phyloP scores from a whole-genome alignment of 495 filamentous ascomycete species.

The Daldinia loculata region DNA sequence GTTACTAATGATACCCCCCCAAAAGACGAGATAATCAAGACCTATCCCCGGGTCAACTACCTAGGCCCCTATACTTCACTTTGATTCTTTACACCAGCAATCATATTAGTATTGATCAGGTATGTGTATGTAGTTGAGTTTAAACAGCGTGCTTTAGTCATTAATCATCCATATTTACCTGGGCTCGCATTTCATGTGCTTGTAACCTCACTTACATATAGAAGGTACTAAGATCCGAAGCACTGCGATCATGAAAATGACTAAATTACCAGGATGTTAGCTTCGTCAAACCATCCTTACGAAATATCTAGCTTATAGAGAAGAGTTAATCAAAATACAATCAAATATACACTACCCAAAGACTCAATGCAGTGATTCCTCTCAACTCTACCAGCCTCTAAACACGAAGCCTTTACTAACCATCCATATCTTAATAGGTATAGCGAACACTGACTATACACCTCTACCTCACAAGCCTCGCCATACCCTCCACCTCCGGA shows the following conservation, averaged over 20 bases:
- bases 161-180: background rate
- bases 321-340: too few species aligned
- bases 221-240: background rate
- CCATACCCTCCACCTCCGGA: constrained; percentile 1
- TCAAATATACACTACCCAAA: too few species aligned
- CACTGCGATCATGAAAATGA: background rate
- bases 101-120: background rate
- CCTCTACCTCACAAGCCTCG: constrained; percentile 7
- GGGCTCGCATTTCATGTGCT: background rate
- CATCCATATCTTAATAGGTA: too few species aligned
- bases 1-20: constrained; percentile 24
- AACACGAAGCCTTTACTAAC: too few species aligned
- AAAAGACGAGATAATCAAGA: background rate
- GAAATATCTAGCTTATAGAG: too few species aligned
- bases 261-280: background rate
- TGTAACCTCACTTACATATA: background rate
- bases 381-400: too few species aligned
- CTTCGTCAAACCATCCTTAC: too few species aligned
- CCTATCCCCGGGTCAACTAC: background rate
- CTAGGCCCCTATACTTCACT: background rate
- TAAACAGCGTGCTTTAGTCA: background rate
- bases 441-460: background rate
- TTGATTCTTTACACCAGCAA: background rate
- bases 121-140: background rate
- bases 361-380: too few species aligned